Evolutionary conservation across 805 yeast genomes (phyloP), one percentile per base, ranked within the genome.

Genomic region (Cyberlindnera amylophila): DNA sequence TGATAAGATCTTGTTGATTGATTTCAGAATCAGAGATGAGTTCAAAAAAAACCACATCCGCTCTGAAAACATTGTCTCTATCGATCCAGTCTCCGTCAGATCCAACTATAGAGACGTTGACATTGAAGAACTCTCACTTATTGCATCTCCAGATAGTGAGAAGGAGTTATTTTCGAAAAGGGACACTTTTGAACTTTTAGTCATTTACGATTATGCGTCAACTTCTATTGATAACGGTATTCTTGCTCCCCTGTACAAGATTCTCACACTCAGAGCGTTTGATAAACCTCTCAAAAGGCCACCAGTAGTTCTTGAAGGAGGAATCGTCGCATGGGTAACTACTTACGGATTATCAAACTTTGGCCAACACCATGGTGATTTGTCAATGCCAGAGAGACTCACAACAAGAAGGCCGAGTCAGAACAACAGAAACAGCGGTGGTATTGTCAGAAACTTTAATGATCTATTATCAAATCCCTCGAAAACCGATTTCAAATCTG

Each of bases 41-140:
- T 89, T 74, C 56, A 74, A 77, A 36, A 65, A 67, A 33, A 74
- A 76, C 36, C 96, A 88, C 60, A 78, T 90, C 17, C 66, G 73
- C 11, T 65, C 77, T 19, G 63, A 66, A 3, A 76, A 83, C 41
- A 61, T 84, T 8, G 71, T 86, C 10, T 86, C 90, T 57, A 72
- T 90, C 15, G 96, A 87, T 40, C 96, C 97, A 0, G 69, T 74
- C 15, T 70, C 78, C 1, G 65, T 81, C 15, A 63, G 78, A 39
- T 59, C 63, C 1, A 64, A 66, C 9, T 75, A 77, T 55, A 68
- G 75, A 0, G 86, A 85, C 52, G 63, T 59, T n/a, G 91, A 83
- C 41, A 63, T 90, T n/a, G 86, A 83, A 51, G 72, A 69, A 33
- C 64, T 75, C 36, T 72, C 91, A 10, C 64, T 80, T 44, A 59